Conservation (phyloP, 495 filamentous ascomycete species). For the Cercophora newfieldiana region DNA sequence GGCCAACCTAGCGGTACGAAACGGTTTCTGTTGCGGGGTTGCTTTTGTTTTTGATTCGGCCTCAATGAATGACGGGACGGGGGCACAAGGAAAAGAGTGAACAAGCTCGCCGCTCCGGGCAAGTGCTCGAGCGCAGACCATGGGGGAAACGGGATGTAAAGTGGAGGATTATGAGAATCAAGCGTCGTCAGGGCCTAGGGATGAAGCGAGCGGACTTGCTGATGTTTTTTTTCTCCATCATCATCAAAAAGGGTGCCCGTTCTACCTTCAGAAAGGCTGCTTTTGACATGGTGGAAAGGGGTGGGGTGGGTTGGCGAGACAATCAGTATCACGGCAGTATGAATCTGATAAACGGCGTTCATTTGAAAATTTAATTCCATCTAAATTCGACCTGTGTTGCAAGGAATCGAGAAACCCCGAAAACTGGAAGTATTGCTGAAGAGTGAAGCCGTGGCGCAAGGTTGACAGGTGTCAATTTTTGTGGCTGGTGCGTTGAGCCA, state of each 20-base stretch:
- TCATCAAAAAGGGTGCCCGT: background rate
- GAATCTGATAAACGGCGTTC: conserved; percentile 8
- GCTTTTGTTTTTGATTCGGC: background rate
- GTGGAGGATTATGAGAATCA: background rate
- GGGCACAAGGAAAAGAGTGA: background rate
- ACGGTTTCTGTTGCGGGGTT: conserved; percentile 1
- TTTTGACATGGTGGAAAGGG: too few relatives aligned
- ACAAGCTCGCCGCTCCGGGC: background rate
- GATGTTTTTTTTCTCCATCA: background rate
- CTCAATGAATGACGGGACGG: conserved; percentile 6
- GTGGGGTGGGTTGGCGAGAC: background rate
- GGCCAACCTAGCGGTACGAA: background rate
- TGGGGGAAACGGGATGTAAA: background rate
- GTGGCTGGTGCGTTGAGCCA: background rate
- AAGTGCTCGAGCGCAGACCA: background rate
- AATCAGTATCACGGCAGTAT: conserved; percentile 10
- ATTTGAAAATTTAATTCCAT: background rate
- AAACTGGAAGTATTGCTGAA: background rate
- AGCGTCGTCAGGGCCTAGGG: background rate
- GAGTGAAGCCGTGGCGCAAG: background rate
- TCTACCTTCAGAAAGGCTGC: background rate
- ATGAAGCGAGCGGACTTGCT: background rate
- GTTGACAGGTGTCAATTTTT: background rate
- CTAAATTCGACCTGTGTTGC: background rate
- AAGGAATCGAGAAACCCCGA: background rate